Base-by-base conservation (phyloP, 352 stramenopile species). In the Phytophthora hibernalis region DNA sequence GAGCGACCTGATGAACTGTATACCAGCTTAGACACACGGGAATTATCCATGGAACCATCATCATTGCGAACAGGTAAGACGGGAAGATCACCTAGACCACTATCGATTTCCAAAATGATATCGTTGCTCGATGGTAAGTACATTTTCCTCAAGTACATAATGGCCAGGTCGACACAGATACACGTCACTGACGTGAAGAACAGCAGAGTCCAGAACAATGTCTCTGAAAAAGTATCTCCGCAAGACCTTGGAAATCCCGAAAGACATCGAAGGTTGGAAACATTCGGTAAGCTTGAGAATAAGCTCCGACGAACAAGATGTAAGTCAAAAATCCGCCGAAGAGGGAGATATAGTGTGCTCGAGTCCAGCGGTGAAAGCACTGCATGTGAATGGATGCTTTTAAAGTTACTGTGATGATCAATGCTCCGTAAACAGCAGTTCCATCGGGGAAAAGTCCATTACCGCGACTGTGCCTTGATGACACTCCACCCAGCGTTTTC, bases 31-130 rank as follows among this genome's bases (percentile, higher is more conserved):
- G 50, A 31, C 5, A 54, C 42, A 15, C 65, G 59, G 30, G 21
- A 22, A 45, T 59, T 65, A 13, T 64, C 61, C 4, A 58, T 47
- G 5, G 60, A 72, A 1, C 54, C 45, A 18, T 69, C 56, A 1
- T 16, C 40, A 40, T 72, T 69, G 16, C 55, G 60, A 45, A 68
- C 47, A 10, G 60, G 60, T 51, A 54, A 18, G 2, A 38, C 28
- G 10, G 65, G 65, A 15, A 72, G 26, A 26, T 90, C 77, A 0
- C 79, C 80, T 0, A 96, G 37, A 0, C 85, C 82, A 16, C 79
- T 90, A 40, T 96, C 87, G 53, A 96, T 96, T 37, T 96, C 87
- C 30, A 89, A 68, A 30, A 96, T 94, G 38, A 96, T 96, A 28
- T 92, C 85, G 55, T 88, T 87, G 54, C 87, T 92, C 1, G 85